phyloP scores from a whole-genome alignment of 129 eudicot species.

The Solidago caesia region DNA sequence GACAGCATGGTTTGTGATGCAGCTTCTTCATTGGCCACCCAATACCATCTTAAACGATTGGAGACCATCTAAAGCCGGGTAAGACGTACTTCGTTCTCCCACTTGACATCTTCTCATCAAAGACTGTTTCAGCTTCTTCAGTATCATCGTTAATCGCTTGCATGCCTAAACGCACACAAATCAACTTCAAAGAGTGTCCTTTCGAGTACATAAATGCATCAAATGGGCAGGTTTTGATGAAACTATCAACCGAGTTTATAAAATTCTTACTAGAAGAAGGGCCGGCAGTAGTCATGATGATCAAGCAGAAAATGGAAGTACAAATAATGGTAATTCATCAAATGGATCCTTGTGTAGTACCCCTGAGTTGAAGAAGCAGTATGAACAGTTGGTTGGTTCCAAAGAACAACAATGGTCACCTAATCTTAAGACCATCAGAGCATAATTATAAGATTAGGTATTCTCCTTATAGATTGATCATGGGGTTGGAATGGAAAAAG shows the following conservation, averaged over 20 bases:
- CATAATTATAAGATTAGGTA: slow-evolving; percentile 43
- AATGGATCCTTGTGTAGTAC: slow-evolving; percentile 57
- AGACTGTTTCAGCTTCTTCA: slow-evolving; percentile 55
- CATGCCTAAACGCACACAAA: neutral
- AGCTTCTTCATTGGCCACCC: slow-evolving; percentile 64
- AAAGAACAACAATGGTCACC: slow-evolving; percentile 81
- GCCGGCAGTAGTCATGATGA: slow-evolving; percentile 4
- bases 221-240: slow-evolving; percentile 68
- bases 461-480: slow-evolving; percentile 55
- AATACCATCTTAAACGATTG: slow-evolving; percentile 52
- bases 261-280: slow-evolving; percentile 30
- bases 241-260: slow-evolving; percentile 63
- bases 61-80: slow-evolving; percentile 48
- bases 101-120: slow-evolving; percentile 48
- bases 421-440: slow-evolving; percentile 73
- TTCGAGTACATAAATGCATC: slow-evolving; percentile 65
- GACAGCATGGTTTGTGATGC: slow-evolving; percentile 72
- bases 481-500: slow-evolving; percentile 50
- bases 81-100: slow-evolving; percentile 79
- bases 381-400: slow-evolving; percentile 59
- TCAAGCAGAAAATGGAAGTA: neutral
- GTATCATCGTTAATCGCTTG: slow-evolving; percentile 37
- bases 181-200: slow-evolving; percentile 42
- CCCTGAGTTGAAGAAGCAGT: slow-evolving; percentile 75
- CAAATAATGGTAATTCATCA: neutral